These are phyloP conservation scores for Phoenix roebelenii DNA, from an alignment of 176 grass and related monocot genomes.

Conservation along the genomic window DNA sequence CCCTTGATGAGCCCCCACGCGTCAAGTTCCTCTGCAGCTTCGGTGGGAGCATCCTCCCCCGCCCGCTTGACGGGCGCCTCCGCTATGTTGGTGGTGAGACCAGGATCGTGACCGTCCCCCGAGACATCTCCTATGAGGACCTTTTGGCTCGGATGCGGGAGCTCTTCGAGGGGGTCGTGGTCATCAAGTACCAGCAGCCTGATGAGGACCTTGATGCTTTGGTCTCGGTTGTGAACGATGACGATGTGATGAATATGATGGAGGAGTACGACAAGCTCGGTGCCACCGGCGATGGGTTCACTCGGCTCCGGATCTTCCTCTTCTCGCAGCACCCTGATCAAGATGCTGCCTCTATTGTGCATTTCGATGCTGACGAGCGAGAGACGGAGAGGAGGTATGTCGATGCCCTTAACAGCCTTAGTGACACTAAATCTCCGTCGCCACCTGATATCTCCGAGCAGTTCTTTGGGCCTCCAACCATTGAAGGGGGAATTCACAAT, in stretches of 20 bases:
- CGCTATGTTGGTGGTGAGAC: conserved; percentile 86
- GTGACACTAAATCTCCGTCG: conserved; percentile 41
- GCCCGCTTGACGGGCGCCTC: conserved; percentile 58
- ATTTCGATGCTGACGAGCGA: conserved; percentile 49
- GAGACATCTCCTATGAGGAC: conserved; percentile 33
- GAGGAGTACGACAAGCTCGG: conserved; percentile 98
- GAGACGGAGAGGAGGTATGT: conserved; percentile 85
- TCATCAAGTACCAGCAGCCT: conserved; percentile 96
- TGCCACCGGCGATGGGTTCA: conserved; percentile 44
- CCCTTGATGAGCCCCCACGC: conserved; percentile 29
- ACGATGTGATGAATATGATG: conserved; percentile 97
- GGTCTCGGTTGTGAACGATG: conserved; percentile 87
- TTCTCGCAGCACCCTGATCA: conserved; percentile 61
- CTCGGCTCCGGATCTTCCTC: conserved; percentile 71
- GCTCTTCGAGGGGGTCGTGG: conserved; percentile 56
- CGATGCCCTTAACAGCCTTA: conserved; percentile 74
- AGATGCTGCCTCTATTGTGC: conserved; percentile 31
- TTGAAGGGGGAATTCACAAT: conserved; percentile 40
- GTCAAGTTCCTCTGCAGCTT: conserved; percentile 94
- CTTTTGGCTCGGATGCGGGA: conserved; percentile 54
- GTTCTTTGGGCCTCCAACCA: conserved; percentile 44
- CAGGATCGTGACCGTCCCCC: conserved; percentile 55
- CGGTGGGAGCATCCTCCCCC: conserved; percentile 81
- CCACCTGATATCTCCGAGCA: conserved; percentile 44
- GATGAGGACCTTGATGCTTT: conserved; percentile 88